Evolutionary conservation across 2,329 filamentous ascomycete genomes (phyloP).

Genomic region (Pseudocercospora fuligena): DNA sequence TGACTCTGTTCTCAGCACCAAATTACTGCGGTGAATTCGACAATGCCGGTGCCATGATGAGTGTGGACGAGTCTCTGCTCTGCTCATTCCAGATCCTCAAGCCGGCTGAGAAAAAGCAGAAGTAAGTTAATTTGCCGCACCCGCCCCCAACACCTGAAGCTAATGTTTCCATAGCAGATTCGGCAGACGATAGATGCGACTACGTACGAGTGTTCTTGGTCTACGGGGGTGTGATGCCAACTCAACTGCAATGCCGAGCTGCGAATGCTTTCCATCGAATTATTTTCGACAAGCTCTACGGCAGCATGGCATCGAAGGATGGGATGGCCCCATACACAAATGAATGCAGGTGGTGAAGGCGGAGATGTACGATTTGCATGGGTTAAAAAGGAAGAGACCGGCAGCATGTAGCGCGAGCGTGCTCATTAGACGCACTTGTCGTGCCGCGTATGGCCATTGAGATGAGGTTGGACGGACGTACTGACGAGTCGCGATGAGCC

Average conservation of each 20-base stretch:
- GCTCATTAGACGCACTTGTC: background rate
- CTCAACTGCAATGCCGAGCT: conserved; percentile 21
- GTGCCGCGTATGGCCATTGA: background rate
- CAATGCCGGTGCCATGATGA: conserved; percentile 99
- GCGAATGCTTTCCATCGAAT: conserved; percentile 14
- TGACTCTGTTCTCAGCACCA: conserved; percentile 95
- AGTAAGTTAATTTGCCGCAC: conserved; percentile 68
- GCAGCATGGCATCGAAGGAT: conserved; percentile 20
- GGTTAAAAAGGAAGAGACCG: conserved; percentile 18
- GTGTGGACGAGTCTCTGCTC: conserved; percentile 95
- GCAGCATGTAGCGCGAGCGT: conserved; percentile 2
- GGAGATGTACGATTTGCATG: conserved; percentile 27
- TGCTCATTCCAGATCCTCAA: conserved; percentile 99
- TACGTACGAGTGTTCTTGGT: conserved; percentile 9
- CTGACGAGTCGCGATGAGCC: conserved; percentile 8
- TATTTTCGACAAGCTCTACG: conserved; percentile 9
- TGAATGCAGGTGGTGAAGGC: conserved; percentile 12
- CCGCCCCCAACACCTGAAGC: background rate
- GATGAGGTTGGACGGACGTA: background rate
- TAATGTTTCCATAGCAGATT: conserved; percentile 72
- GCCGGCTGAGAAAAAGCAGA: conserved; percentile 99
- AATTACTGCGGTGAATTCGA: conserved; percentile 99
- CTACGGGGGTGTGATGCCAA: conserved; percentile 11
- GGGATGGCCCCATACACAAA: conserved; percentile 1
- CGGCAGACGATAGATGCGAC: conserved; percentile 76